Conservation (phyloP, 2,329 filamentous ascomycete species). For the Arthrobotrys sphaeroides region DNA sequence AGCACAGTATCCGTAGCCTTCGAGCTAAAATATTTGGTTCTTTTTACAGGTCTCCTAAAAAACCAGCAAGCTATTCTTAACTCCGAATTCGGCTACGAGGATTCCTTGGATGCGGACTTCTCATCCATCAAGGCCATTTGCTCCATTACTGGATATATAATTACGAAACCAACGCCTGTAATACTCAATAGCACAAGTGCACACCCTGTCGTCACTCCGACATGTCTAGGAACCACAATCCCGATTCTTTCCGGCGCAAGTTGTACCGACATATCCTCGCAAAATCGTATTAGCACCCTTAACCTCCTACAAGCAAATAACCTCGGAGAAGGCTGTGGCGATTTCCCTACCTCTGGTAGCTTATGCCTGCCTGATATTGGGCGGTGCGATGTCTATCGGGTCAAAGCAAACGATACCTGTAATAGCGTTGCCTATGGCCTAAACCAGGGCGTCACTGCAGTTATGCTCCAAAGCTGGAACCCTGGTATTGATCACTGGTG, state of each 20-base stretch:
- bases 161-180: slow-evolving; percentile 27
- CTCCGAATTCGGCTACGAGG: slow-evolving; percentile 33
- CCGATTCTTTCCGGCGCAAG: slow-evolving; percentile 37
- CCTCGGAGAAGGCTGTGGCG: slow-evolving; percentile 54
- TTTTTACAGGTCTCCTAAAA: slow-evolving; percentile 23
- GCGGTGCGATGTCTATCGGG: slow-evolving; percentile 55
- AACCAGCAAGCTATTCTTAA: slow-evolving; percentile 37
- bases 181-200: slow-evolving; percentile 36
- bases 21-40: slow-evolving; percentile 13
- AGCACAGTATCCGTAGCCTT: not conserved
- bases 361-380: slow-evolving; percentile 54
- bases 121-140: slow-evolving; percentile 36
- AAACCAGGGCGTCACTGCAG: slow-evolving; percentile 51
- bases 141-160: slow-evolving; percentile 38
- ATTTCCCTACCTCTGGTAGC: slow-evolving; percentile 55
- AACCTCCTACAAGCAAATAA: slow-evolving; percentile 56
- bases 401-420: slow-evolving; percentile 56
- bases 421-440: slow-evolving; percentile 48
- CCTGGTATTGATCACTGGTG: slow-evolving; percentile 55
- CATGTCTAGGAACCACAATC: slow-evolving; percentile 35
- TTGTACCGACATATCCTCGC: slow-evolving; percentile 42
- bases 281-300: slow-evolving; percentile 42
- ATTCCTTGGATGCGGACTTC: slow-evolving; percentile 31
- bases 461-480: slow-evolving; percentile 57
- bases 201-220: slow-evolving; percentile 29